Percentiles rank a stretch among this genome's conserved stretches.
Conservation (phyloP, 2,329 filamentous ascomycete genomes). For the Cladosporium sp. region DNA sequence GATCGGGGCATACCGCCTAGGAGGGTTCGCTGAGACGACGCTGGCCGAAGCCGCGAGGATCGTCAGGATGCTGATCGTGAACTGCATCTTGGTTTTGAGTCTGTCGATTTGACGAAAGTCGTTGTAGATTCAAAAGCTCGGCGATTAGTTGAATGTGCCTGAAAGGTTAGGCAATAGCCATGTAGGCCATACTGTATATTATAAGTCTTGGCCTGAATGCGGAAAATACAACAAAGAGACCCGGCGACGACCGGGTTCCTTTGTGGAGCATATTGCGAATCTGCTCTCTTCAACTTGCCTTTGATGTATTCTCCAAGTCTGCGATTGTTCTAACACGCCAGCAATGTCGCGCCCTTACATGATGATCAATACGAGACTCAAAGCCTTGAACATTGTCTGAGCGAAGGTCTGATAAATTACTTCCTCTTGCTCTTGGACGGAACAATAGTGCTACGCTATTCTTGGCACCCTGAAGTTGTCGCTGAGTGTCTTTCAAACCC, state of each 20-base stretch:
- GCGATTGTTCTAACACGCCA: not conserved
- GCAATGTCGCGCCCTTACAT: not conserved
- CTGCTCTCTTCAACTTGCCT: not conserved
- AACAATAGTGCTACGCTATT: not conserved
- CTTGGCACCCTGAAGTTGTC: not conserved
- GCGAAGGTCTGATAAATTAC: not conserved
- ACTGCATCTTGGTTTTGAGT: constrained; percentile 1
- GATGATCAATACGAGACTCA: not conserved
- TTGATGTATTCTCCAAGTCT: not conserved
- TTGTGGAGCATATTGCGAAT: constrained; percentile 5
- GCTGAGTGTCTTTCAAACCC: not conserved
- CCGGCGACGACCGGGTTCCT: not conserved
- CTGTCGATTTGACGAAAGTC: too few species aligned
- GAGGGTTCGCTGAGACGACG: not conserved
- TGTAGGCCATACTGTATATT: not conserved
- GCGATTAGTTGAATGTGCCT: too few species aligned
- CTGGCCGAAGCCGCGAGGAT: not conserved
- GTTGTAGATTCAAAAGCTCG: not conserved
- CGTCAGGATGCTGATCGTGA: constrained; percentile 1
- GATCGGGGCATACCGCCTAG: not conserved
- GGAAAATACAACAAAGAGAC: constrained; percentile 3
- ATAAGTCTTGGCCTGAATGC: not conserved
- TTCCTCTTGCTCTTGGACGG: not conserved
- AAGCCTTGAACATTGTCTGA: not conserved
- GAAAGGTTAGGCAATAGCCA: not conserved